phyloP scores from a whole-genome alignment of 441 rosid genomes.

The Populus hybrid region DNA sequence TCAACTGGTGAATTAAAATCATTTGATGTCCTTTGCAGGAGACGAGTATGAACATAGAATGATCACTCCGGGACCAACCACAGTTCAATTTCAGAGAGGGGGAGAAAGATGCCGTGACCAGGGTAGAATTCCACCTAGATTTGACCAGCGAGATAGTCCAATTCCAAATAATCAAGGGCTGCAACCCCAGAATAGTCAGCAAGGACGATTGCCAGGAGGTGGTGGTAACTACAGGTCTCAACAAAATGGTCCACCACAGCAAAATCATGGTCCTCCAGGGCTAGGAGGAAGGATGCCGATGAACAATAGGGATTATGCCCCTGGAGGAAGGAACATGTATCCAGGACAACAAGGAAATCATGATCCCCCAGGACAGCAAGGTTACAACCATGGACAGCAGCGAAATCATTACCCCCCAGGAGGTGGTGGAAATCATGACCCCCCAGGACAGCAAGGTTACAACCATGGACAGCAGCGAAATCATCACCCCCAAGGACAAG shows the following conservation, averaged over 20 bases:
- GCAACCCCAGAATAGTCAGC: slow-evolving; percentile 12
- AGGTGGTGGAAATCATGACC: not conserved
- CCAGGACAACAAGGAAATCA: slow-evolving; percentile 16
- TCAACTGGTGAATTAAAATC: not conserved
- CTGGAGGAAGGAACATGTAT: slow-evolving; percentile 24
- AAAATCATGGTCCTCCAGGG: slow-evolving; percentile 36
- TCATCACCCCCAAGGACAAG: not conserved
- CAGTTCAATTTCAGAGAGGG: slow-evolving; percentile 35
- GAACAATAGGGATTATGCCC: slow-evolving; percentile 25
- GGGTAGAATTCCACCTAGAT: slow-evolving; percentile 29
- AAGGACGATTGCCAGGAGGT: slow-evolving; percentile 4
- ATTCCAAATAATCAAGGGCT: slow-evolving; percentile 1
- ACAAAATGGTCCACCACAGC: not conserved
- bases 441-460: not conserved
- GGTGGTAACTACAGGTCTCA: not conserved
- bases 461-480: not conserved
- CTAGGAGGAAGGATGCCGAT: slow-evolving; percentile 29
- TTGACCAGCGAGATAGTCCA: slow-evolving; percentile 33
- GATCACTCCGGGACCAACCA: slow-evolving; percentile 81
- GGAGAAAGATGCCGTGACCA: slow-evolving; percentile 44
- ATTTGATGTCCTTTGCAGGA: slow-evolving; percentile 36
- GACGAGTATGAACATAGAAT: slow-evolving; percentile 86
- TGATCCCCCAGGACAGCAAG: not conserved
- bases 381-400: not conserved
- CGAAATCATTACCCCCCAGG: not conserved